phyloP scores from a whole-genome alignment of 164 flowering plant genomes.

The Nymphaea thermarum region DNA sequence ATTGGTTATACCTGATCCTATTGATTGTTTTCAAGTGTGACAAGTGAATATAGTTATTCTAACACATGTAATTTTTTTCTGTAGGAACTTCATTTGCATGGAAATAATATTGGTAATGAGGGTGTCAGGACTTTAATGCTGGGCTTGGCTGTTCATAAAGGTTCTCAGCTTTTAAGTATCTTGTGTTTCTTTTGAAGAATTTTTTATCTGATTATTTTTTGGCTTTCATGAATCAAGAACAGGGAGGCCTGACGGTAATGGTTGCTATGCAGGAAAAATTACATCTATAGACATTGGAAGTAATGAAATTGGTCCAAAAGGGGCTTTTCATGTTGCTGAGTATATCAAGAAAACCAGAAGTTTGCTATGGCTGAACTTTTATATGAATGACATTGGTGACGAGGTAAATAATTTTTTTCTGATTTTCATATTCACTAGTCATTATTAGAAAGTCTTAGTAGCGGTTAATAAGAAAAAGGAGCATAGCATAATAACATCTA shows the following conservation, averaged over 20 bases:
- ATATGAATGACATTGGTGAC: slow-evolving; percentile 95
- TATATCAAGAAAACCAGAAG: slow-evolving; percentile 68
- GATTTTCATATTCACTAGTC: no score
- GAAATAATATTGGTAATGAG: slow-evolving; percentile 92
- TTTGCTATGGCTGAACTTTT: slow-evolving; percentile 67
- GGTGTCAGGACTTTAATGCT: slow-evolving; percentile 72
- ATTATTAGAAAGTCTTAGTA: no score
- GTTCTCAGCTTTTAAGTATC: slow-evolving; percentile 16
- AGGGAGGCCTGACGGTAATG: neutral
- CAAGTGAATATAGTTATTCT: no score
- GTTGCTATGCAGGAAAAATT: slow-evolving; percentile 40
- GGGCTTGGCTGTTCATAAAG: slow-evolving; percentile 65
- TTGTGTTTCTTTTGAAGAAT: no score
- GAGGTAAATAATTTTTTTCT: slow-evolving; percentile 40
- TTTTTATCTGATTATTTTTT: neutral
- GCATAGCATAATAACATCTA: no score
- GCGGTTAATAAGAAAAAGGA: no score
- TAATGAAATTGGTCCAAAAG: slow-evolving; percentile 70
- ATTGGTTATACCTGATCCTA: no score
- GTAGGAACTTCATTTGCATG: slow-evolving; percentile 88
- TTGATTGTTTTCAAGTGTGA: no score
- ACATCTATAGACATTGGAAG: slow-evolving; percentile 66
- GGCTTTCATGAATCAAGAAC: neutral
- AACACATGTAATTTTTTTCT: neutral
- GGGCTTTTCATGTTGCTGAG: slow-evolving; percentile 84